A percentile compares a stretch with the other conserved stretches of the same genome.
phyloP scores from a whole-genome alignment of 225 moss, liverwort and hornwort species.

The Climacium dendroides region DNA sequence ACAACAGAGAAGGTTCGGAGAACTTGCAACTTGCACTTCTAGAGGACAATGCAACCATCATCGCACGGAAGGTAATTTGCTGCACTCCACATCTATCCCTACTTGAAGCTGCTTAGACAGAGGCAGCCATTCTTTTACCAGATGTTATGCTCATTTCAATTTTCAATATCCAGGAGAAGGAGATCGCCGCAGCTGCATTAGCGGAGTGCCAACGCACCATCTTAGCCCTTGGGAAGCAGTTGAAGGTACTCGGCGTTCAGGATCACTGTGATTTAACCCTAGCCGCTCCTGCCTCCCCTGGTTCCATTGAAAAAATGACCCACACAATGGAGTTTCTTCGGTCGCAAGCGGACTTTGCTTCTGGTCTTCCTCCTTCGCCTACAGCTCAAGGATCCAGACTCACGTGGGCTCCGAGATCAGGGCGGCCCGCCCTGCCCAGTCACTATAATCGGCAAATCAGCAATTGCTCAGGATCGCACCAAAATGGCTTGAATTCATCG shows the following conservation, averaged over 20 bases:
- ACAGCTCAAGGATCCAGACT: constrained; percentile 17
- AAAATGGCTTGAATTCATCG: not conserved
- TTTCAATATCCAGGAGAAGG: constrained; percentile 20
- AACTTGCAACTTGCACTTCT: constrained; percentile 16
- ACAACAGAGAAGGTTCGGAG: constrained; percentile 12
- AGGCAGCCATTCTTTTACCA: not conserved
- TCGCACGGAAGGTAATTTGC: constrained; percentile 27
- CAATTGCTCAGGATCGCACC: not conserved
- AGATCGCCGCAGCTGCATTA: constrained; percentile 38
- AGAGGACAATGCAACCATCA: constrained; percentile 17
- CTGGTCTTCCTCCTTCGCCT: not conserved
- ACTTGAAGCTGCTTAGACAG: not conserved
- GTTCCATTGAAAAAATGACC: constrained; percentile 35
- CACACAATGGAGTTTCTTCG: constrained; percentile 41
- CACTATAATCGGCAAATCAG: not conserved
- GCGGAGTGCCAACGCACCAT: constrained; percentile 53
- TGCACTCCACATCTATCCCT: not conserved
- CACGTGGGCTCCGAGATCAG: constrained; percentile 15
- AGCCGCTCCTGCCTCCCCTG: constrained; percentile 1
- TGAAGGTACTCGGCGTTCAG: constrained; percentile 40
- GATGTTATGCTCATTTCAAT: not conserved
- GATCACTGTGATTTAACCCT: constrained; percentile 3
- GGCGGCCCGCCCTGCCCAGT: constrained; percentile 1
- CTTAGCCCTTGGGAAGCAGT: constrained; percentile 50
- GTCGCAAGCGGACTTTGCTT: constrained; percentile 15